Conservation (phyloP, 768 basidiomycete genomes). For the Clathrus columnatus region DNA sequence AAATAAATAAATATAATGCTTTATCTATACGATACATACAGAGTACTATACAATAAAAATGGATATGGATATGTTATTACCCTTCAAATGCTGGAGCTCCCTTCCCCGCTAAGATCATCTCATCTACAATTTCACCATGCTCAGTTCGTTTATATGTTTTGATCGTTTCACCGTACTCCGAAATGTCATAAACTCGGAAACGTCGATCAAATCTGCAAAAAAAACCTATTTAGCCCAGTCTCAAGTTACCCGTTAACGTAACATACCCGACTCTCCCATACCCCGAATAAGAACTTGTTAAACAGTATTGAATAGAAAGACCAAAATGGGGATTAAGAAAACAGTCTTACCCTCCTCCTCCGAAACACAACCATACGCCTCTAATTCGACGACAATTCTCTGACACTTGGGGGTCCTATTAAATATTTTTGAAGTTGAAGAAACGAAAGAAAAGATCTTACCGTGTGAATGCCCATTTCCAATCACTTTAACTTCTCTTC, state of each 20-base stretch:
- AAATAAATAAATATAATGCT: neutral
- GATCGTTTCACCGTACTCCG: slow-evolving; percentile 88
- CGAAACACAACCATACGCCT: slow-evolving; percentile 89
- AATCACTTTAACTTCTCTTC: slow-evolving; percentile 75
- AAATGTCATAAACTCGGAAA: slow-evolving; percentile 82
- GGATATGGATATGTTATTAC: neutral
- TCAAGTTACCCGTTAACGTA: neutral
- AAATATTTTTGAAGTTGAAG: slow-evolving; percentile 14
- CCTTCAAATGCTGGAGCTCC: slow-evolving; percentile 19
- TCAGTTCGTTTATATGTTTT: slow-evolving; percentile 79
- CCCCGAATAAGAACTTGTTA: slow-evolving; percentile 64
- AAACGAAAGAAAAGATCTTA: slow-evolving; percentile 25
- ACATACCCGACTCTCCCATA: slow-evolving; percentile 69
- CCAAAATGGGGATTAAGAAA: neutral
- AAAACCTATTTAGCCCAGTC: neutral
- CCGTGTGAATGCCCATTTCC: slow-evolving; percentile 89
- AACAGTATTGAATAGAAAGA: slow-evolving; percentile 8
- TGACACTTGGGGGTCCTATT: slow-evolving; percentile 42
- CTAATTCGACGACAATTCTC: slow-evolving; percentile 81
- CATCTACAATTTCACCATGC: slow-evolving; percentile 56
- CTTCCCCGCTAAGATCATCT: slow-evolving; percentile 50
- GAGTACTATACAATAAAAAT: neutral
- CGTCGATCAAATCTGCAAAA: slow-evolving; percentile 71
- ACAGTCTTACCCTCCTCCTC: slow-evolving; percentile 61
- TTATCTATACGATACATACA: neutral